Evolutionary conservation across 2,329 filamentous ascomycete genomes (phyloP).

Genomic region (Epichloe elymi): DNA sequence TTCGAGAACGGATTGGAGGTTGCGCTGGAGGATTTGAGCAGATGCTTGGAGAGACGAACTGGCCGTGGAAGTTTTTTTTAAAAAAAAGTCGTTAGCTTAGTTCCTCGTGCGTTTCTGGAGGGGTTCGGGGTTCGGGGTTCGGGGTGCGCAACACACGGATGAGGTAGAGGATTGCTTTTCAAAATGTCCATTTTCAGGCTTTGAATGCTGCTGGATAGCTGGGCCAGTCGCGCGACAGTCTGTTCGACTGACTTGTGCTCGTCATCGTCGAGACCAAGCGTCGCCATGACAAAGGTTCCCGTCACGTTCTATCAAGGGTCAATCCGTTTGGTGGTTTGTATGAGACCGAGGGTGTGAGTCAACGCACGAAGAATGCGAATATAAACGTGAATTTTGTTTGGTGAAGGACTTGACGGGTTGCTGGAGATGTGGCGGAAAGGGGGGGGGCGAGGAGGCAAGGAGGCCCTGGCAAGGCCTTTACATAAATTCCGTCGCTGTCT

Average conservation of each 20-base stretch:
- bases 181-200: constrained; percentile 49
- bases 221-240: constrained; percentile 52
- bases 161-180: constrained; percentile 52
- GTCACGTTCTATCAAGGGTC: background rate
- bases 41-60: constrained; percentile 63
- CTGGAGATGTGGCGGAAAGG: too few species aligned
- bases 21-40: constrained; percentile 55
- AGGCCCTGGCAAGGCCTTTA: too few species aligned
- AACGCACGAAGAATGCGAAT: background rate
- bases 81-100: background rate
- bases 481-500: too few species aligned
- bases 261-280: constrained; percentile 39
- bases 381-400: too few species aligned
- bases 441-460: too few species aligned
- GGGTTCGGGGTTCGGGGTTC: too few species aligned
- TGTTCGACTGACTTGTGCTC: constrained; percentile 59
- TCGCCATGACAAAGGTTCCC: constrained; percentile 18
- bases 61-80: background rate
- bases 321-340: background rate
- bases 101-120: background rate
- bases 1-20: constrained; percentile 53
- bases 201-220: constrained; percentile 54
- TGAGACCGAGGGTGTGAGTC: background rate
- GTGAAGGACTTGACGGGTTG: too few species aligned
- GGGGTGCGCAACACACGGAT: constrained; percentile 35